A percentile compares a stretch with the other conserved stretches of the same genome.
phyloP scores from a whole-genome alignment of 257 asterid genomes.

The Voacanga thouarsii region DNA sequence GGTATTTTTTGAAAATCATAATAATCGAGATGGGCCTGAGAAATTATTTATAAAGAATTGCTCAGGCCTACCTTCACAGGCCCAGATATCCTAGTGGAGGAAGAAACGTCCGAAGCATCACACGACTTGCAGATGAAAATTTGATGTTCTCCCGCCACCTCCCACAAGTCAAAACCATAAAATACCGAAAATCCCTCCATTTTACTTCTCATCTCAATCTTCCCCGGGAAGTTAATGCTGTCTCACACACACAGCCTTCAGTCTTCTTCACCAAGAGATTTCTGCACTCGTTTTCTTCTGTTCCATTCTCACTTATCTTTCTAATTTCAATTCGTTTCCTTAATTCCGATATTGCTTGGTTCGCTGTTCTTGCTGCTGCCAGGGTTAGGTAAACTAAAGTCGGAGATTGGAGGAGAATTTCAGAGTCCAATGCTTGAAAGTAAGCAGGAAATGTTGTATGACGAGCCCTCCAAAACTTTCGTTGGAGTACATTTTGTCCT shows the following conservation, averaged over 20 bases:
- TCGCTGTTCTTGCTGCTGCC: neutral
- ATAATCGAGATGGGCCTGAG: no score
- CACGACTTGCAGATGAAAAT: neutral
- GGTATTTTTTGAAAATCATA: no score
- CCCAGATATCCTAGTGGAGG: neutral
- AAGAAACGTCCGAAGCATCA: neutral
- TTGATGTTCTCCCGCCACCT: conserved; percentile 15
- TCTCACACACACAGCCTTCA: neutral
- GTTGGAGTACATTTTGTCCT: conserved; percentile 59
- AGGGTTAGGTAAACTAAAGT: neutral
- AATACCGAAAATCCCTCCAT: conserved; percentile 5
- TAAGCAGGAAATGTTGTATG: conserved; percentile 26
- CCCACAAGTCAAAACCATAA: conserved; percentile 1
- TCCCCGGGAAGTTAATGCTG: neutral
- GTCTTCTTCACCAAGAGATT: conserved; percentile 4
- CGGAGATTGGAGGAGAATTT: neutral
- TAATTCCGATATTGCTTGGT: neutral
- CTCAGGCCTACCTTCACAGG: no score
- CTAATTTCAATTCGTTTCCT: no score
- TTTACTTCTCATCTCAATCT: neutral
- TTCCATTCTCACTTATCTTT: no score
- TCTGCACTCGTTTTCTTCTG: neutral
- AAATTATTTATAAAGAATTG: no score
- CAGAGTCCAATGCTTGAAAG: conserved; percentile 31
- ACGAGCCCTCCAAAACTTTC: conserved; percentile 40